Base-by-base conservation (phyloP, 139 green algal genomes). In the Asterochloris erici region DNA sequence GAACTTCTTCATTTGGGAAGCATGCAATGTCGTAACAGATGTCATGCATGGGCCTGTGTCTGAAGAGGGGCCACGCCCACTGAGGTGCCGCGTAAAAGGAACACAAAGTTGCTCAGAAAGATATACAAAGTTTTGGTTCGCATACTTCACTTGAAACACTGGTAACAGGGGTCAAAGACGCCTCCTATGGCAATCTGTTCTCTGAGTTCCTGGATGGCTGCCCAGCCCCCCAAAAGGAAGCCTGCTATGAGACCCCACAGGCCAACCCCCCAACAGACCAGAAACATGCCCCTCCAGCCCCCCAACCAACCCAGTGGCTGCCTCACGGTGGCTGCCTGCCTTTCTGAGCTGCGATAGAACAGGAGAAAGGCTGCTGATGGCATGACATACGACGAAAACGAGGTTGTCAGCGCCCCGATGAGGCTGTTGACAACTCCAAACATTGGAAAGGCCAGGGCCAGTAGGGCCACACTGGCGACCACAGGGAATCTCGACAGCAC, bases 161-260 rank as follows among this genome's bases (percentile, higher is more conserved):
- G 76, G 38, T 80, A 80, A 28, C 76, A 80, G 23, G 76, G 76
- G 60, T 80, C 76, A 69, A 80, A 80, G 60, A 80, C 13, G 19
- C 76, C 76, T 60, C 68, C 68, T 14, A 62, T 80, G 60, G 29
- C 76, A 60, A 80, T n/a, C 24, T 80, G 76, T 60, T 62, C 13
- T 70, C 14, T 62, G 24, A 80, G 60, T 69, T 80, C 76, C 14
- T 64, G n/a, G 14, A 80, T 10, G 47, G 60, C 68, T 60, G 76
- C 76, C 76, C 76, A 80, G 76, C 76, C 76, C 21, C 76, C 76
- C 38, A 64, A 70, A 13, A 12, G 60, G 12, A 80, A 61, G 11
- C 76, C 76, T 70, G 68, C 29, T 17, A 80, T 62, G 14, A 69
- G 38, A 0, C 26, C 76, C 76, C 76, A 80, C 0, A 69, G 24